Evolutionary conservation across 139 green algal species (phyloP), one percentile per base, ranked within the genome.

Genomic region (Edaphochlamys debaryana): DNA sequence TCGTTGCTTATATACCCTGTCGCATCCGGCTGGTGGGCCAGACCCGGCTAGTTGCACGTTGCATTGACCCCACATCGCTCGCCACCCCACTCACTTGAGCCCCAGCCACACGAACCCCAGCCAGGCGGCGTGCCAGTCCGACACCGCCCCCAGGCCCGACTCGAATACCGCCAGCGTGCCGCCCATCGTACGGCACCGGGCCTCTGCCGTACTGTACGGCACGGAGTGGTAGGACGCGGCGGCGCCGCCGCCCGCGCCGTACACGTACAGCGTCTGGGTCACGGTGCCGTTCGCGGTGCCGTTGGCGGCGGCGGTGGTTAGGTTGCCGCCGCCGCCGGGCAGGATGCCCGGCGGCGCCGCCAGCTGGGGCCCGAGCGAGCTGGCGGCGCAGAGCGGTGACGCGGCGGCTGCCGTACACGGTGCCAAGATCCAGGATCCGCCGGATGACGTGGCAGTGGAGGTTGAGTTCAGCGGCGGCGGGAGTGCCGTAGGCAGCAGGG

Each of bases 91-190:
- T 13, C 63, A 62, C 74, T n/a, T 69, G 60, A 81, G 74, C 8
- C 60, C 58, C 29, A 81, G 38, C 74, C 74, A 81, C n/a, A 62
- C 40, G 0, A 20, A 25, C 17, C 74, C 74, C 40, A 81, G 40
- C 40, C 17, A 8, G 9, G 74, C 40, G 13, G 40, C n/a, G 29
- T 81, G 74, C 74, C 74, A 81, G 37, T 40, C n/a, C 17, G 8
- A 19, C 45, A 78, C 37, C 13, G 27, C 32, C 0, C n/a, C 70
- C n/a, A 66, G 48, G 29, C n/a, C 74, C 58, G 13, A 58, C 36
- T 71, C 74, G 9, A 81, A 45, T n/a, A 71, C 30, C 29, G 74
- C 74, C 58, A 81, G 58, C 6, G 17, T 45, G 74, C 74, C 74
- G 40, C 74, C 74, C 30, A 81, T 58, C 74, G 50, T 36, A n/a